These are phyloP conservation scores for Melanogaster broomeanus DNA, from an alignment of 768 basidiomycete species.

Conservation along the genomic window DNA sequence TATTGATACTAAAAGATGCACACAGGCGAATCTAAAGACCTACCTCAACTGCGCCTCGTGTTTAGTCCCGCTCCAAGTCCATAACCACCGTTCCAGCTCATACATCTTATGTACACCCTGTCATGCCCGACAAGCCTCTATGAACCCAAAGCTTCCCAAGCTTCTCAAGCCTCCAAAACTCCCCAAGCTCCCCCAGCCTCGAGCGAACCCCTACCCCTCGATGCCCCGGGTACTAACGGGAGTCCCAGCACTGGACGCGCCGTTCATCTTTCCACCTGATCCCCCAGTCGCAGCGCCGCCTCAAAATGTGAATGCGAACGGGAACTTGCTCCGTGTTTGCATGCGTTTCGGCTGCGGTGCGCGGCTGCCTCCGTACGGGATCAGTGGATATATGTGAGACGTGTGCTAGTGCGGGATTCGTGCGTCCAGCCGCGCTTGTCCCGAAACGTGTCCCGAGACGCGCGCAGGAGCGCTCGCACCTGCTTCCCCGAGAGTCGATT, in stretches of 20 bases:
- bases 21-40: not conserved
- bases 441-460: slow-evolving; percentile 1
- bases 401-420: slow-evolving; percentile 12
- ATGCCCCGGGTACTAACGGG: not conserved
- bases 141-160: not conserved
- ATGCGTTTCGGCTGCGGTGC: slow-evolving; percentile 22
- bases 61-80: not conserved
- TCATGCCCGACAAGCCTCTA: not conserved
- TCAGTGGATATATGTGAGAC: slow-evolving; percentile 9
- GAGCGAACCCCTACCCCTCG: slow-evolving; percentile 6
- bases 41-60: slow-evolving; percentile 7
- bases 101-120: slow-evolving; percentile 16
- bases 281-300: not conserved
- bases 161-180: not conserved
- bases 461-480: not conserved
- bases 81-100: not conserved
- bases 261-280: not conserved
- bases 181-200: not conserved
- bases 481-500: not conserved
- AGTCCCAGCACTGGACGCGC: not conserved
- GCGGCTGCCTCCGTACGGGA: not conserved
- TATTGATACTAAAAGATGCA: not conserved
- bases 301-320: not conserved
- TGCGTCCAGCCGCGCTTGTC: not conserved
- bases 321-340: slow-evolving; percentile 4